Evolutionary conservation across 1,139 yeast species (phyloP).

Genomic region (Diutina ranongensis): DNA sequence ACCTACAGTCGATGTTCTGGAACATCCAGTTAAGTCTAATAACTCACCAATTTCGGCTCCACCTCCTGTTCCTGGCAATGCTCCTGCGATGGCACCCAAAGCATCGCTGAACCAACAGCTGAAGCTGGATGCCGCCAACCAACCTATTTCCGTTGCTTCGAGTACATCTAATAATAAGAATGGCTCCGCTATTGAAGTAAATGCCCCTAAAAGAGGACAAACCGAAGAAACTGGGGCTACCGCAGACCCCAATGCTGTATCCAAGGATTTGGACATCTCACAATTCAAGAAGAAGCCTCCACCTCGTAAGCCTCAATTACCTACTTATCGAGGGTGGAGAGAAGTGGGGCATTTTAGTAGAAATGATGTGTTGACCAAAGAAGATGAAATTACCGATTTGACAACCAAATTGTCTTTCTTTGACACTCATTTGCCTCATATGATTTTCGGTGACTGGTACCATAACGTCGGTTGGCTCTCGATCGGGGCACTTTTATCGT

Average conservation of each 20-base stretch:
- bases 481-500: slow-evolving; percentile 58
- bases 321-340: slow-evolving; percentile 83
- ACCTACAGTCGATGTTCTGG: neutral
- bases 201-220: neutral
- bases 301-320: slow-evolving; percentile 44
- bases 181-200: neutral
- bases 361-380: slow-evolving; percentile 48
- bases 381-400: slow-evolving; percentile 62
- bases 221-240: neutral
- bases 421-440: slow-evolving; percentile 61
- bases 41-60: neutral
- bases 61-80: neutral
- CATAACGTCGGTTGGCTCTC: slow-evolving; percentile 68
- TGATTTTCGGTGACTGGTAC: slow-evolving; percentile 88
- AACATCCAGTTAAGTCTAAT: too few relatives aligned
- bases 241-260: slow-evolving; percentile 7
- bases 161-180: neutral
- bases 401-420: slow-evolving; percentile 56
- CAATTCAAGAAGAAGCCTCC: slow-evolving; percentile 28
- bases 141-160: neutral
- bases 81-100: neutral
- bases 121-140: too few relatives aligned
- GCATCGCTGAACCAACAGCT: neutral
- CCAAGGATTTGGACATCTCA: slow-evolving; percentile 20
- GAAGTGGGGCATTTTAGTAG: slow-evolving; percentile 85